Conservation (phyloP, 768 basidiomycete genomes). For the Kwoniella mangroviensis region DNA sequence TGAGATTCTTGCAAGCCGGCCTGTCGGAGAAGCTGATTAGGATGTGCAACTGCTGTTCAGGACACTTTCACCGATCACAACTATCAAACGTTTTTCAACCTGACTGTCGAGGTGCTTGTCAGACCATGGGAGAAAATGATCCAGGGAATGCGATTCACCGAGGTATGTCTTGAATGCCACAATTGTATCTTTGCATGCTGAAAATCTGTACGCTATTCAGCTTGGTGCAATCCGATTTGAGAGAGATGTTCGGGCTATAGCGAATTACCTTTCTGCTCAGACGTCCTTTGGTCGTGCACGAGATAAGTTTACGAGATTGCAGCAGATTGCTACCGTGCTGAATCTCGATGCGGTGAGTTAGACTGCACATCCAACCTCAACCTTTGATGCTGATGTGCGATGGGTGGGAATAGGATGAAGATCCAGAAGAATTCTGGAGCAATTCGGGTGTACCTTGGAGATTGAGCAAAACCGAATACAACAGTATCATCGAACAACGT, state of each 20-base stretch:
- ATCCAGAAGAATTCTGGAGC: slow-evolving; percentile 91
- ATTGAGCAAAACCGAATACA: slow-evolving; percentile 45
- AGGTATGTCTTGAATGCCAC: slow-evolving; percentile 63
- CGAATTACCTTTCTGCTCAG: slow-evolving; percentile 81
- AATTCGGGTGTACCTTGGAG: slow-evolving; percentile 73
- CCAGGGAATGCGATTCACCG: slow-evolving; percentile 78
- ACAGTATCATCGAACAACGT: slow-evolving; percentile 43
- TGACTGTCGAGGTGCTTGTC: slow-evolving; percentile 84
- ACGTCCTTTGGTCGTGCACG: slow-evolving; percentile 86
- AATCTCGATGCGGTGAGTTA: slow-evolving; percentile 70
- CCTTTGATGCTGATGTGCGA: slow-evolving; percentile 6
- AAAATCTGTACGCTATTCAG: slow-evolving; percentile 60
- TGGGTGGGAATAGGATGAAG: slow-evolving; percentile 72
- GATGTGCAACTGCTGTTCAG: slow-evolving; percentile 59
- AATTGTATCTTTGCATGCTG: not conserved
- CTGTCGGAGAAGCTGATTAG: too few species aligned
- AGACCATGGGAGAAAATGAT: slow-evolving; percentile 94
- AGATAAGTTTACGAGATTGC: slow-evolving; percentile 87
- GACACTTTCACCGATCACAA: slow-evolving; percentile 86
- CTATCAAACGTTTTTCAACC: slow-evolving; percentile 80
- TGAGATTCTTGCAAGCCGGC: not conserved
- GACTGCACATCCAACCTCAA: slow-evolving; percentile 1
- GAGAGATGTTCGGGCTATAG: slow-evolving; percentile 82
- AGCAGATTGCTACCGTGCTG: slow-evolving; percentile 88
- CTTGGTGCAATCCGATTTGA: slow-evolving; percentile 96